Evolutionary conservation across 805 yeast genomes (phyloP), one percentile per base, ranked within the genome.

Genomic region (Candida ortonii): DNA sequence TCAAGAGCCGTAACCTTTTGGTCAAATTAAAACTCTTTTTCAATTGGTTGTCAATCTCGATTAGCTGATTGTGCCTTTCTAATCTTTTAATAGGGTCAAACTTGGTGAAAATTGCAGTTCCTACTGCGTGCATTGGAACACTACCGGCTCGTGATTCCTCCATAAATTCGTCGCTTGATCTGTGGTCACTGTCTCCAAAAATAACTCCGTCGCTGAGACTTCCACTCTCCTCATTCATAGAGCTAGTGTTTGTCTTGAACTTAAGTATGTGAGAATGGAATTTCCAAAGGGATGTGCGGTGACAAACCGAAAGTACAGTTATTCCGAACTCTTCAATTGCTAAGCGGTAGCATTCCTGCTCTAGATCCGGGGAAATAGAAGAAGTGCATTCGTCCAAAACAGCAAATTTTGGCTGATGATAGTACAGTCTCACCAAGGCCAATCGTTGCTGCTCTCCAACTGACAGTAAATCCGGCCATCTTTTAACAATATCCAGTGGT

Each of bases 331-430:
- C 66, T 54, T 83, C 84, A 7, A 51, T 62, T 0, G 96, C 96
- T 51, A 83, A 82, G 33, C 77, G 61, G 53, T 89, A 89, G 85
- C 90, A 88, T 49, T 80, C 78, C 43, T 83, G 86, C 56, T 89
- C 97, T 77, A 88, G 81, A 41, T 83, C 84, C 8, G 93, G 85
- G 0, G 96, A 80, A 2, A 89, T 95, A 1, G 95, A 90, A 3
- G 96, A 86, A 1, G 97, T 89, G 60, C 96, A 89, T 65, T 89
- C 97, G 62, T 89, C 97, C 45, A 89, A 67, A 16, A 89, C 95
- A 0, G 97, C 97, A 68, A 88, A 89, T 58, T 78, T 83, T 2
- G 97, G 97, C 50, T 73, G 72, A 59, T 89, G 96, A 55, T 88
- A 89, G 55, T 84, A 89, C 60, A 89, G 69, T 51, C 97, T 73